phyloP scores from a whole-genome alignment of 2,329 filamentous ascomycete genomes.

The Hypomyces rosellus region DNA sequence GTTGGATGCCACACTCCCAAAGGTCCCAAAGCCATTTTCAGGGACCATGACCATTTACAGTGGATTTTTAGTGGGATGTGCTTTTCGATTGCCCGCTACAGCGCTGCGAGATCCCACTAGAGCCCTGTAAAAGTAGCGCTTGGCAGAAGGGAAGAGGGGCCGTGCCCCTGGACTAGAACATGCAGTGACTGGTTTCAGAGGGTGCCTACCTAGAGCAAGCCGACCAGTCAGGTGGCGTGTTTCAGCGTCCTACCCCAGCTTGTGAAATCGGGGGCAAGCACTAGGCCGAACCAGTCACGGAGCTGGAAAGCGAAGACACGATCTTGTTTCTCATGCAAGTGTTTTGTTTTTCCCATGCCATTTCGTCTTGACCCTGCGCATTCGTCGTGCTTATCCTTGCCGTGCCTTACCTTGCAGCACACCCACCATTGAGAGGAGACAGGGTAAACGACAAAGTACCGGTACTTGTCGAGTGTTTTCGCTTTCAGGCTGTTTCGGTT shows the following conservation, averaged over 20 bases:
- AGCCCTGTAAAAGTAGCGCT: neutral
- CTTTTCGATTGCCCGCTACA: too few relatives aligned
- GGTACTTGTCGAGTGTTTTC: too few relatives aligned
- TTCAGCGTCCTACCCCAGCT: constrained; percentile 1
- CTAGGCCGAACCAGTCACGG: constrained; percentile 8
- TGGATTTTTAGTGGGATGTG: too few relatives aligned
- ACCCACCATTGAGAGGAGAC: neutral
- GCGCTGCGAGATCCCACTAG: neutral
- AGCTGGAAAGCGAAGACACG: constrained; percentile 3
- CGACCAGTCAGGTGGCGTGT: constrained; percentile 9
- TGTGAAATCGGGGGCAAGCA: constrained; percentile 5
- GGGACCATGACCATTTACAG: too few relatives aligned
- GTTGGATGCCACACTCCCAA: too few relatives aligned
- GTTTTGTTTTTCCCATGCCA: neutral
- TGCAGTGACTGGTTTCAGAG: constrained; percentile 12
- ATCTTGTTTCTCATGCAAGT: constrained; percentile 1
- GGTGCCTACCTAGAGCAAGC: neutral
- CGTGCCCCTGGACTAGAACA: constrained; percentile 9
- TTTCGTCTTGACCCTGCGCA: too few relatives aligned
- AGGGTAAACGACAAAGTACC: too few relatives aligned
- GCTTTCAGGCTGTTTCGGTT: too few relatives aligned
- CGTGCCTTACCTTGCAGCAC: neutral
- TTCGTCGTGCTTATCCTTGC: neutral
- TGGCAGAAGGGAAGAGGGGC: neutral
- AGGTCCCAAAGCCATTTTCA: too few relatives aligned